Evolutionary conservation across 441 rosid genomes (phyloP).

Genomic region (Pelargonium myrrhifolium): DNA sequence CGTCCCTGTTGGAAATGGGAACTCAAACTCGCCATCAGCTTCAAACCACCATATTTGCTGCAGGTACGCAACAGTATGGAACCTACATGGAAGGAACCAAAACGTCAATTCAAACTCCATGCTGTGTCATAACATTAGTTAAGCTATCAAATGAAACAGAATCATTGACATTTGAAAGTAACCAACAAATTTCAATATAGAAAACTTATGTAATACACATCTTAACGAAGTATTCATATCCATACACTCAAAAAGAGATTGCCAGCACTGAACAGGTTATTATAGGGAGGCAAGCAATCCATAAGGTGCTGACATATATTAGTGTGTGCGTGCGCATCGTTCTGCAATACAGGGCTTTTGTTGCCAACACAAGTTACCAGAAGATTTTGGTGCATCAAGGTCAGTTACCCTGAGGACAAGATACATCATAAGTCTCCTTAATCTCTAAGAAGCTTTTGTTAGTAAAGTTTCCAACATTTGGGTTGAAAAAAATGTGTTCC

Average conservation of each 20-base stretch:
- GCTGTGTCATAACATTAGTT: neutral
- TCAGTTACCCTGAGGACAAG: neutral
- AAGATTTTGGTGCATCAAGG: neutral
- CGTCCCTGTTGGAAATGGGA: constrained; percentile 72
- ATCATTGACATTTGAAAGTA: neutral
- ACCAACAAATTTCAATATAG: neutral
- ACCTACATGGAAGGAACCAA: constrained; percentile 35
- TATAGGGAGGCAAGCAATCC: neutral
- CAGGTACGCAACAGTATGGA: constrained; percentile 68
- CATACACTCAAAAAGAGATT: no score
- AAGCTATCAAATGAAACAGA: neutral
- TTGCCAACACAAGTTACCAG: neutral
- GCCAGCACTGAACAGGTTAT: neutral
- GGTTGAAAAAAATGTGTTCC: neutral
- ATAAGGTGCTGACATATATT: no score
- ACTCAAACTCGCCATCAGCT: constrained; percentile 72
- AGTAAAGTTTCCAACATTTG: neutral
- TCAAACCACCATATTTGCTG: constrained; percentile 96
- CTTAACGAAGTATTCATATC: no score
- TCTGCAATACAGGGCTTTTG: neutral
- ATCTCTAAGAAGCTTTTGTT: neutral
- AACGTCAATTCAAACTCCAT: constrained; percentile 15
- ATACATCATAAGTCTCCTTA: neutral
- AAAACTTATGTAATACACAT: neutral
- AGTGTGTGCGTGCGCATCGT: neutral